Percentiles rank a stretch among this genome's conserved stretches.
These are phyloP conservation scores for Hypericum perforatum DNA, from an alignment of 345 rosid species.

Conservation along the genomic window DNA sequence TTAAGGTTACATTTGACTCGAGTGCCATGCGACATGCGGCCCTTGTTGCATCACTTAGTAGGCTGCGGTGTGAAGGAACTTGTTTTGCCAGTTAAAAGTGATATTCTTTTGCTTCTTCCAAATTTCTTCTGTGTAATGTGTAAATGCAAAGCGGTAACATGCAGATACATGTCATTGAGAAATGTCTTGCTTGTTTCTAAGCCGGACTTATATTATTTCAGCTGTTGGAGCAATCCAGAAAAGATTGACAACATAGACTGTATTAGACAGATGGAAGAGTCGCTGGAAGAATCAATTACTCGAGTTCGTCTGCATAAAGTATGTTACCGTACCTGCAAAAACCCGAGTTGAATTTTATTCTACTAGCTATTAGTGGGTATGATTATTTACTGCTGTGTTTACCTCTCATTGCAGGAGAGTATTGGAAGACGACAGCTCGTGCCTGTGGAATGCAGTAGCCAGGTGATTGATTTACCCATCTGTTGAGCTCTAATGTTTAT, in stretches of 20 bases:
- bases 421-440: conserved; percentile 44
- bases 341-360: no score
- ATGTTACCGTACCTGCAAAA: neutral
- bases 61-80: no score
- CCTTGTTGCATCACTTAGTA: no score
- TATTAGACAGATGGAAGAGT: conserved; percentile 68
- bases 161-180: no score
- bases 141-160: no score
- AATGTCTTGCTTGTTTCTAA: no score
- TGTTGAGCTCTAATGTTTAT: conserved; percentile 7
- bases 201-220: conserved; percentile 21
- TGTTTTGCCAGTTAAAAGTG: no score
- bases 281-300: conserved; percentile 52
- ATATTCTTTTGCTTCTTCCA: no score
- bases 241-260: conserved; percentile 56
- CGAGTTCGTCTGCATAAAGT: conserved; percentile 53
- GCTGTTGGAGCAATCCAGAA: conserved; percentile 66
- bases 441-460: conserved; percentile 47
- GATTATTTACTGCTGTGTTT: neutral
- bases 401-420: conserved; percentile 44
- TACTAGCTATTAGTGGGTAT: no score
- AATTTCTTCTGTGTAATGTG: no score
- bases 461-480: conserved; percentile 26
- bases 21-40: no score
- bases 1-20: no score